Conservation (phyloP, 2,329 filamentous ascomycete species). For the Beauveria brongniartii region DNA sequence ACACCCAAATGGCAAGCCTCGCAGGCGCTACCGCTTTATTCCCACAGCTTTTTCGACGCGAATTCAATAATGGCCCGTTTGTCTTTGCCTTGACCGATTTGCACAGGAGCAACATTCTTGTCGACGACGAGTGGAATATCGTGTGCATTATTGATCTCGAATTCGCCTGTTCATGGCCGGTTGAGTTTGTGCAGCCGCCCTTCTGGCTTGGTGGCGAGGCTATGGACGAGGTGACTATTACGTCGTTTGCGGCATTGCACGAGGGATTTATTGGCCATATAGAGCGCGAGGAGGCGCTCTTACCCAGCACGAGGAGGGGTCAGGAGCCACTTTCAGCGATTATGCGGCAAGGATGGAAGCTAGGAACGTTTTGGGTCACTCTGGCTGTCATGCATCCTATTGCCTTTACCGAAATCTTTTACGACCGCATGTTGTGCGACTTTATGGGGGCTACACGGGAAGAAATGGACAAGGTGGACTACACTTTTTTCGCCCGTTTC, state of each 20-base stretch:
- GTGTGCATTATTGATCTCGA: slow-evolving; percentile 25
- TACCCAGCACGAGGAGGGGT: background rate
- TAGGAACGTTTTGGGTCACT: slow-evolving; percentile 13
- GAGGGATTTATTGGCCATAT: slow-evolving; percentile 9
- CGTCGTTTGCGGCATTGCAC: slow-evolving; percentile 4
- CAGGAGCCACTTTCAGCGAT: slow-evolving; percentile 11
- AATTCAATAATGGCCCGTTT: slow-evolving; percentile 20
- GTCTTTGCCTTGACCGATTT: slow-evolving; percentile 23
- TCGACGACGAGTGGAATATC: slow-evolving; percentile 26
- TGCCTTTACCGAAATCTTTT: slow-evolving; percentile 13
- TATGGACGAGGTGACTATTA: slow-evolving; percentile 10
- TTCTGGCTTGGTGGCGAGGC: slow-evolving; percentile 25
- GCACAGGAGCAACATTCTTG: slow-evolving; percentile 26
- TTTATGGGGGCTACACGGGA: slow-evolving; percentile 11
- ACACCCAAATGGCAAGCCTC: slow-evolving; percentile 14
- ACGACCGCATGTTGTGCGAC: slow-evolving; percentile 11
- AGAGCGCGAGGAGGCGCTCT: background rate
- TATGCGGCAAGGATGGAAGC: slow-evolving; percentile 13
- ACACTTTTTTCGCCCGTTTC: slow-evolving; percentile 12
- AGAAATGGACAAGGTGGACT: slow-evolving; percentile 10
- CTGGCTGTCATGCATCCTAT: slow-evolving; percentile 12
- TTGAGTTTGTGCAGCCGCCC: slow-evolving; percentile 17
- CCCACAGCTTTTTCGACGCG: slow-evolving; percentile 16
- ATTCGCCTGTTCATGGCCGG: slow-evolving; percentile 23
- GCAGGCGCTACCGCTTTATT: slow-evolving; percentile 13